phyloP scores from a whole-genome alignment of 192 early-diverging fungal genomes.

The Piromyces finnis region DNA sequence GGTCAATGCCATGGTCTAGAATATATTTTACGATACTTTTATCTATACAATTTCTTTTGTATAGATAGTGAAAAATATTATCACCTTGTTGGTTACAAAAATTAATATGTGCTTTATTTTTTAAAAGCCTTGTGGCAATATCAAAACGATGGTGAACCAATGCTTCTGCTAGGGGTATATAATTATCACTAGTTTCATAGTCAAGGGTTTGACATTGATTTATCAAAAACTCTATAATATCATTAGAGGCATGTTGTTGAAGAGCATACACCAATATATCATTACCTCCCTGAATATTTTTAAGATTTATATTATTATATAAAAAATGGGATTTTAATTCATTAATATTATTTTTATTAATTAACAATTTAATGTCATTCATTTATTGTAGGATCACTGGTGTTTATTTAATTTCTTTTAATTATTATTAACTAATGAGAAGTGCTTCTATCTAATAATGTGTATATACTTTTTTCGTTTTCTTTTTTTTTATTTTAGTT shows the following conservation, averaged over 20 bases:
- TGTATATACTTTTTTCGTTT: no score
- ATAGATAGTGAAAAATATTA: not conserved
- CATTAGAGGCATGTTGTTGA: not conserved
- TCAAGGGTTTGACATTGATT: not conserved
- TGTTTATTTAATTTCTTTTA: no score
- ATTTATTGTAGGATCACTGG: no score
- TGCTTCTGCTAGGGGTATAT: not conserved
- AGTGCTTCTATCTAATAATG: no score
- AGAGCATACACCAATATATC: not conserved
- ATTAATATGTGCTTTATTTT: not conserved
- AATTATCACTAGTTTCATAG: not conserved
- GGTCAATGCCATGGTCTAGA: not conserved
- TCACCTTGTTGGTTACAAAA: not conserved
- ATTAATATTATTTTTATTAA: not conserved
- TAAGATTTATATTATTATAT: not conserved
- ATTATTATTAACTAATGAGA: no score
- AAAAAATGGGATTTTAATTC: not conserved
- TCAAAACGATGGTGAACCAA: not conserved
- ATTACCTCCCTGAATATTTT: not conserved
- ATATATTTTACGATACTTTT: not conserved
- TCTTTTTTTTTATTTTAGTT: no score
- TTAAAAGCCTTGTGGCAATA: not conserved
- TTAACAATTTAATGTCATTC: not conserved
- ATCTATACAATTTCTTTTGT: not conserved
- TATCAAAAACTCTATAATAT: not conserved